Evolutionary conservation across 768 basidiomycete species (phyloP).

Genomic region (Gautieria morchelliformis): DNA sequence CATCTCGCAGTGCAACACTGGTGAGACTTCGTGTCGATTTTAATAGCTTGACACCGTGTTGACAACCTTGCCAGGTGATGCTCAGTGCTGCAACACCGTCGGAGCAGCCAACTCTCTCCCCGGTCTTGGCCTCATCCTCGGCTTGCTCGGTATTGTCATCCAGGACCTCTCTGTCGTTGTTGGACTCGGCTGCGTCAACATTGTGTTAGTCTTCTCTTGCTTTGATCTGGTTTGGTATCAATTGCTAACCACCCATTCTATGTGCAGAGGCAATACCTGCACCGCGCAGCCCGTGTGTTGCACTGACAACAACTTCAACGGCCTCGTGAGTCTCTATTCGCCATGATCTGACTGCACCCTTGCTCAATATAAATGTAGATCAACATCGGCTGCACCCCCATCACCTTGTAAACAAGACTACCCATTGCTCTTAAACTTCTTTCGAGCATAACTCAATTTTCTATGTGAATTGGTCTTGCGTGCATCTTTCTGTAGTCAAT

Average conservation of each 20-base stretch:
- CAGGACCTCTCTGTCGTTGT: conserved; percentile 13
- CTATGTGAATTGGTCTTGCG: no score
- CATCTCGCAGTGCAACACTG: conserved; percentile 8
- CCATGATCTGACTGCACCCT: no score
- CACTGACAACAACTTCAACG: conserved; percentile 14
- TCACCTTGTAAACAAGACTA: no score
- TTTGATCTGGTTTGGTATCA: neutral
- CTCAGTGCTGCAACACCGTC: conserved; percentile 25
- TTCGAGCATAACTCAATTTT: no score
- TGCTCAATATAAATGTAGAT: no score
- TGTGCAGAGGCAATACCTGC: conserved; percentile 14
- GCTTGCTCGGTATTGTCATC: conserved; percentile 17
- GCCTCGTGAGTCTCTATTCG: neutral
- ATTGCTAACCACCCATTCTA: neutral
- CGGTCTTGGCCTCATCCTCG: conserved; percentile 31
- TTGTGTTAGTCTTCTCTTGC: conserved; percentile 5
- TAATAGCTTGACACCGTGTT: neutral
- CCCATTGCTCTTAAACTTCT: no score
- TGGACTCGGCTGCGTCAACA: conserved; percentile 17
- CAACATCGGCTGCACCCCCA: no score
- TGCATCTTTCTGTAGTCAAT: no score
- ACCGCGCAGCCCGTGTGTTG: conserved; percentile 17
- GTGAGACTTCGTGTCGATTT: neutral
- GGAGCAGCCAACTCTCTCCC: conserved; percentile 10
- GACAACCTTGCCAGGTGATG: neutral